Conservation (phyloP, 371 early-diverging fungal genomes). For the Conidiobolus incongruus region DNA sequence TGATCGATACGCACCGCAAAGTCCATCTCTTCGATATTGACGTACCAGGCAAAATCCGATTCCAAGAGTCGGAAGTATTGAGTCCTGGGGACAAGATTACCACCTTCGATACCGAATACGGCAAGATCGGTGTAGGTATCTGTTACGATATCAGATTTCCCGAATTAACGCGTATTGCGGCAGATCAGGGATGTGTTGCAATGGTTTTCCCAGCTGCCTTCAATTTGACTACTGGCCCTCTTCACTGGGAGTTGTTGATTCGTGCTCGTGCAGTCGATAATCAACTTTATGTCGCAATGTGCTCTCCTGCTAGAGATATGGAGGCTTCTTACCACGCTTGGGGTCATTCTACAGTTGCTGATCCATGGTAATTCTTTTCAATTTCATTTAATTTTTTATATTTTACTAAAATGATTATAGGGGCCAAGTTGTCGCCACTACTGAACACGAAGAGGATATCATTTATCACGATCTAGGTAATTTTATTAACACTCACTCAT, state of each 20-base stretch:
- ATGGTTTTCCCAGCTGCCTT: conserved; percentile 97
- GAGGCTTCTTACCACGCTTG: conserved; percentile 65
- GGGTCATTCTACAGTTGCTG: conserved; percentile 84
- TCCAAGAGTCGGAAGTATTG: conserved; percentile 76
- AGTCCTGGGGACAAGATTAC: conserved; percentile 51
- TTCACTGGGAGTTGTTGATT: conserved; percentile 85
- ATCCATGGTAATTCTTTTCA: conserved; percentile 28
- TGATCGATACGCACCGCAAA: conserved; percentile 43
- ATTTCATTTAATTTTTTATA: not conserved
- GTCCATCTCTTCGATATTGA: conserved; percentile 94
- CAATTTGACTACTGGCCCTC: conserved; percentile 82
- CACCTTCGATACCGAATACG: conserved; percentile 55
- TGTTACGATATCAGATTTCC: conserved; percentile 94
- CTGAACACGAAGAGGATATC: conserved; percentile 56
- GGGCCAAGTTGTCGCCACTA: conserved; percentile 37
- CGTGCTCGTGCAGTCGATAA: conserved; percentile 31
- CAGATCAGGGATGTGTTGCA: conserved; percentile 62
- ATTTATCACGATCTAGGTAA: conserved; percentile 62
- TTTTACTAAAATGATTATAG: conserved; percentile 6
- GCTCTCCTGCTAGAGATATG: conserved; percentile 78
- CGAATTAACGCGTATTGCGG: conserved; percentile 83
- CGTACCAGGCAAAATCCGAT: conserved; percentile 73
- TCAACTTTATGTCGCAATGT: conserved; percentile 66
- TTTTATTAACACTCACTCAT: conserved; percentile 1
- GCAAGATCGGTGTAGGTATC: conserved; percentile 77